A percentile compares a stretch with the other conserved stretches of the same genome.
Conservation (phyloP, 305 asterid species). For the Rubia tinctorum region DNA sequence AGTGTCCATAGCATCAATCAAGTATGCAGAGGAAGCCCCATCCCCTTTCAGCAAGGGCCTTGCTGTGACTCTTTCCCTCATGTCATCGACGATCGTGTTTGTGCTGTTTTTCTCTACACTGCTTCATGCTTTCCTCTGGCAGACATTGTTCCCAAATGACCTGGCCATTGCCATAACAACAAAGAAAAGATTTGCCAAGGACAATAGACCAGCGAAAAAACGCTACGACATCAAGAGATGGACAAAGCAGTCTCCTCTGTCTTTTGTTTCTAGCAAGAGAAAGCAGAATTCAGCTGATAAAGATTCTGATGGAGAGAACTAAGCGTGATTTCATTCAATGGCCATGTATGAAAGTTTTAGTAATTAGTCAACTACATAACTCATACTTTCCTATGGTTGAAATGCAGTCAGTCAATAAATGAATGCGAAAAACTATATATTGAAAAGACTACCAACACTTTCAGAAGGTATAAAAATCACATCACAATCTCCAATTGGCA, state of each 20-base stretch:
- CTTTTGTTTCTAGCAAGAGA: conserved; percentile 41
- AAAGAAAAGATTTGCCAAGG: conserved; percentile 43
- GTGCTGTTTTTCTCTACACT: conserved; percentile 65
- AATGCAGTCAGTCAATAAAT: neutral
- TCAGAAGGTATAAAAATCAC: neutral
- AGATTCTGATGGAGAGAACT: conserved; percentile 35
- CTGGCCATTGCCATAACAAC: conserved; percentile 89
- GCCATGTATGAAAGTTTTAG: neutral
- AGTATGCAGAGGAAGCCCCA: conserved; percentile 79
- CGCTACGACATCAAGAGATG: conserved; percentile 52
- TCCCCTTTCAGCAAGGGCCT: conserved; percentile 47
- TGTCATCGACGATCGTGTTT: conserved; percentile 81
- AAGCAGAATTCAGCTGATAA: conserved; percentile 47
- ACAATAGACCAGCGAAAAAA: conserved; percentile 54
- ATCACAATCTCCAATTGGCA: neutral
- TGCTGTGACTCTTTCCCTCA: conserved; percentile 61
- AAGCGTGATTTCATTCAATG: neutral
- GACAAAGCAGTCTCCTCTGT: conserved; percentile 62
- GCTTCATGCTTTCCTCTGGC: conserved; percentile 80
- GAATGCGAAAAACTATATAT: neutral
- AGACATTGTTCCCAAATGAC: conserved; percentile 81
- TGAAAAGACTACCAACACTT: neutral
- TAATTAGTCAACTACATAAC: neutral
- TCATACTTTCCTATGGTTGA: neutral
- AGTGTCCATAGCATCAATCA: conserved; percentile 82